A percentile compares a stretch with the other conserved stretches of the same genome.
These are phyloP conservation scores for Casaregolazyma suthepensis DNA, from an alignment of 1,139 yeast genomes.

Conservation along the genomic window DNA sequence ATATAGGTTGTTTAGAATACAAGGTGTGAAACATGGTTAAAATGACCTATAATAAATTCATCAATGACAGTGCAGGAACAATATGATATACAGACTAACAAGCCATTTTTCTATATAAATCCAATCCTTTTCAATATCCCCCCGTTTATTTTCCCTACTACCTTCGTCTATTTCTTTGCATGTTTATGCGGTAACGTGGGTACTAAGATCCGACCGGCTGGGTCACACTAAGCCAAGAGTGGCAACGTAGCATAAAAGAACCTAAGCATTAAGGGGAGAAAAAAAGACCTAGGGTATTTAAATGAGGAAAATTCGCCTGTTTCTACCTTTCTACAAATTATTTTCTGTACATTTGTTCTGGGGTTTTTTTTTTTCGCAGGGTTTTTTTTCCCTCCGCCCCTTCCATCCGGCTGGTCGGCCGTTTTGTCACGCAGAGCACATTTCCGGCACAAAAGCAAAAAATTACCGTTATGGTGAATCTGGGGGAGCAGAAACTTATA, in stretches of 20 bases:
- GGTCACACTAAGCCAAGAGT: not conserved
- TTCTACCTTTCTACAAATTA: no score
- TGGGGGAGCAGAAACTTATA: not conserved
- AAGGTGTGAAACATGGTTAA: not conserved
- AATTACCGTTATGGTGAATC: constrained; percentile 2
- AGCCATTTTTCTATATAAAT: not conserved
- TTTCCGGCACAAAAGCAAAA: constrained; percentile 1
- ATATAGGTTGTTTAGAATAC: not conserved
- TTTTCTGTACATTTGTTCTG: no score
- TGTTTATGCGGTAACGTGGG: not conserved
- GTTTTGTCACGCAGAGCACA: not conserved
- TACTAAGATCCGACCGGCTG: not conserved
- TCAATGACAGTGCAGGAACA: not conserved
- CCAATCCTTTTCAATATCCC: not conserved
- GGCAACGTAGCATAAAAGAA: not conserved
- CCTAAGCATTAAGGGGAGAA: not conserved
- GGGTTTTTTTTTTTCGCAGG: not conserved
- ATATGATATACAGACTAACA: not conserved
- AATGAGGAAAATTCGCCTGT: not conserved
- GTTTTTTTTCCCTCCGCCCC: not conserved
- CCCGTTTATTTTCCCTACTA: not conserved
- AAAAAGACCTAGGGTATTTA: not conserved
- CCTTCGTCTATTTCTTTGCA: not conserved
- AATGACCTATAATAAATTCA: no score
- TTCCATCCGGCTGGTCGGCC: not conserved